A percentile compares a stretch with the other conserved stretches of the same genome.
Conservation (phyloP, 164 flowering plant genomes). For the Warburgia ugandensis region DNA sequence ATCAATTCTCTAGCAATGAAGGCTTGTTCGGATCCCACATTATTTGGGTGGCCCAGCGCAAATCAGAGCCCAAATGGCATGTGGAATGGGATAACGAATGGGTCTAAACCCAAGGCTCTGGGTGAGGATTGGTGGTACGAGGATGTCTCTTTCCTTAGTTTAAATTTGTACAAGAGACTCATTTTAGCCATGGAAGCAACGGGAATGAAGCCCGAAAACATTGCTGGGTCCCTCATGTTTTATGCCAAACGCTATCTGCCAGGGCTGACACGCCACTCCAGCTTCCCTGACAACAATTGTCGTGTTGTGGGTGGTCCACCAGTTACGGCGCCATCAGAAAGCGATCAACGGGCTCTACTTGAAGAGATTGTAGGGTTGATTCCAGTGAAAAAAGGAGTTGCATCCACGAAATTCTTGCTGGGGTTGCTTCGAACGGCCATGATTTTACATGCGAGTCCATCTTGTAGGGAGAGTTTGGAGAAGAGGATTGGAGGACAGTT, state of each 20-base stretch:
- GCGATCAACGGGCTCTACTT: slow-evolving; percentile 61
- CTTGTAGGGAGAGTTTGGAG: slow-evolving; percentile 72
- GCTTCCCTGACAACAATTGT: slow-evolving; percentile 32
- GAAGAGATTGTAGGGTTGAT: slow-evolving; percentile 72
- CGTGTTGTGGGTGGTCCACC: slow-evolving; percentile 21
- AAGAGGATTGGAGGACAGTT: slow-evolving; percentile 80
- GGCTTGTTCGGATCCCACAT: slow-evolving; percentile 75
- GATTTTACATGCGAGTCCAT: slow-evolving; percentile 55
- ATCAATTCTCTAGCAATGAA: slow-evolving; percentile 67
- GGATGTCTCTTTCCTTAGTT: slow-evolving; percentile 64
- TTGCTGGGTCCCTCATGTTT: slow-evolving; percentile 60
- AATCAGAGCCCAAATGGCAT: slow-evolving; percentile 85
- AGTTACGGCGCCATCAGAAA: slow-evolving; percentile 50
- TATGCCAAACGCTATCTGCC: slow-evolving; percentile 79
- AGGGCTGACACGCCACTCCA: slow-evolving; percentile 63
- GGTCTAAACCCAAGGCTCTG: slow-evolving; percentile 62
- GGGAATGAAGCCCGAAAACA: slow-evolving; percentile 58
- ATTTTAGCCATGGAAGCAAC: slow-evolving; percentile 71
- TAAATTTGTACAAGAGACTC: slow-evolving; percentile 61
- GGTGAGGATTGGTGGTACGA: slow-evolving; percentile 96
- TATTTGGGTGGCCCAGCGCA: slow-evolving; percentile 98
- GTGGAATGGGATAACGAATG: slow-evolving; percentile 96
- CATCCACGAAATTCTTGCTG: slow-evolving; percentile 64
- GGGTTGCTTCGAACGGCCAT: slow-evolving; percentile 76
- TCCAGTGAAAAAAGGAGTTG: slow-evolving; percentile 64